Base-by-base conservation (phyloP, 768 basidiomycete genomes). In the Lactarius indigo region DNA sequence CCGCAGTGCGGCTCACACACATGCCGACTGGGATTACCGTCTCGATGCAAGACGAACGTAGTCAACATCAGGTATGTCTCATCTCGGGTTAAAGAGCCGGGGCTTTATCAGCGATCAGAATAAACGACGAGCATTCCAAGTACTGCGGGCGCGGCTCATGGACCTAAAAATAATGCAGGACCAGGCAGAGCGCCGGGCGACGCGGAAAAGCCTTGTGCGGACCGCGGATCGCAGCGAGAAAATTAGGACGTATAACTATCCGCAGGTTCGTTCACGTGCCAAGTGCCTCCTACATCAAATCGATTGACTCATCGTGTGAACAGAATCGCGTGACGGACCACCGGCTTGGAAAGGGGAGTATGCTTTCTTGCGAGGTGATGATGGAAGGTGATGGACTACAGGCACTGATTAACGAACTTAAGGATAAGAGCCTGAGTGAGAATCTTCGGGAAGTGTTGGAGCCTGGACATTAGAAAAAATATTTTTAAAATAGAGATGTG, bases 1-100 rank as follows among this genome's bases (percentile, higher is more conserved):
- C 96, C 2, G 96, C 97, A 2, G 95, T 99, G 26, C 88, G 97
- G 1, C 77, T 98, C 55, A 96, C 94, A 0, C 97, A 99, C 72
- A 78, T 91, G 17, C 96, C 97, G 1, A 91, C 94, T 4, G 95
- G 96, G 0, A 89, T 98, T 63, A 91, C 90, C 1, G 96, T 98
- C 10, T 95, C 94, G 9, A 98, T 98, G 92, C 97, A 99, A 79
- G 96, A 99, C 73, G 94, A 96, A 71, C 85, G 97, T 7, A 93
- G 90, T 74, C 97, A 99, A 73, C 96, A 98, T 76, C 90, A 93
- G 80, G 94, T 94, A 64, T 13, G 79, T 69, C 28, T 20, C 35
- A n/a, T 20, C 31, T 58, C 15, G 31, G 9, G 57, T 64, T 20
- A 47, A 33, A n/a, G 23, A 35, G n/a, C 35, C 50, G 47, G 26